Percentiles rank a stretch among this genome's conserved stretches.
Evolutionary conservation across 306 rosid species (phyloP).

Genomic region (Erythrophleum fordii): DNA sequence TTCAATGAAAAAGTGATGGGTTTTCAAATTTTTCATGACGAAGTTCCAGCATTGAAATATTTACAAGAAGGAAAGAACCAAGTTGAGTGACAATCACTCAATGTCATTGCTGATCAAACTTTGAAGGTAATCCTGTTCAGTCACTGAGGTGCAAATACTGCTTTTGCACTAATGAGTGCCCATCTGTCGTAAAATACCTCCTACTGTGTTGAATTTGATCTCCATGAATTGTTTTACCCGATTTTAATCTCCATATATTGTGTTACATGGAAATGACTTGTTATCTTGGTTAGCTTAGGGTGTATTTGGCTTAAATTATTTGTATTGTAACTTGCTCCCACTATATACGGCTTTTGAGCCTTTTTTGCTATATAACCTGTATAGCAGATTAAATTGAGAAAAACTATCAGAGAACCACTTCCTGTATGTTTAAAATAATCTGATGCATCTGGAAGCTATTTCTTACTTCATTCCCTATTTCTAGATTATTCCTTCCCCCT

Average conservation of each 20-base stretch:
- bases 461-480: too few relatives aligned
- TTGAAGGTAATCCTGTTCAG: constrained; percentile 34
- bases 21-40: constrained; percentile 41
- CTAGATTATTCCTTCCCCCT: too few relatives aligned
- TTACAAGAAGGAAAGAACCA: constrained; percentile 27
- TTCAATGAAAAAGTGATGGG: constrained; percentile 10
- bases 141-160: constrained; percentile 40
- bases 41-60: constrained; percentile 8
- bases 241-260: not conserved
- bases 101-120: constrained; percentile 27
- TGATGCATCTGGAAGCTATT: too few relatives aligned
- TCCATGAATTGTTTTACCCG: constrained; percentile 32
- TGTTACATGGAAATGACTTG: not conserved
- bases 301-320: constrained; percentile 41
- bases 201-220: constrained; percentile 40
- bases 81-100: constrained; percentile 28
- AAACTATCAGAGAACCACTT: not conserved
- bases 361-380: constrained; percentile 37
- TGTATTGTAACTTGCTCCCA: constrained; percentile 43
- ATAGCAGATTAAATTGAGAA: constrained; percentile 40
- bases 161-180: constrained; percentile 34
- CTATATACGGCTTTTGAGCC: constrained; percentile 35
- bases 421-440: too few relatives aligned
- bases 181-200: constrained; percentile 43
- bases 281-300: constrained; percentile 23